Base-by-base conservation (phyloP, 164 flowering plant species). In the Malania oleifera region DNA sequence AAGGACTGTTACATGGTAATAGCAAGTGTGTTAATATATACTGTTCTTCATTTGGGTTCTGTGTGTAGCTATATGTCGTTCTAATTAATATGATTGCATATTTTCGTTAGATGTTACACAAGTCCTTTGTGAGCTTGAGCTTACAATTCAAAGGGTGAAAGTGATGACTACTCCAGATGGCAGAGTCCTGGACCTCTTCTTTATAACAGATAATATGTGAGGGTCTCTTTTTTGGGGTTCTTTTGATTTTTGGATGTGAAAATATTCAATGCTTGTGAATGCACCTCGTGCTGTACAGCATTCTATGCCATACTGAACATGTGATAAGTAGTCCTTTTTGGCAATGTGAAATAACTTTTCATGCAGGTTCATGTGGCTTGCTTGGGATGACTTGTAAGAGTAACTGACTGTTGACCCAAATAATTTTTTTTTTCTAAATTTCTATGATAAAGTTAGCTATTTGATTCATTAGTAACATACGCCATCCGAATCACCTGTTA, bases 111-210 rank as follows among this genome's bases (percentile, higher is more conserved):
- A 89, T 82, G 86, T 84, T 39, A 81, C 92, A 13, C 69, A 74
- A 44, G 77, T 78, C 25, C 84, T 89, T 20, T 68, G 71, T 49
- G 88, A 81, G 73, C 89, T 86, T 2, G 91, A 89, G 68, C 79
- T 89, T n/a, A 61, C 74, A 0, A 86, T 84, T 65, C 83, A 81
- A 57, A 78, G 80, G 67, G 89, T 89, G 10, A 89, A 89, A 73
- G 93, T 86, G 51, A 84, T 74, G 61, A 84, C 92, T 14, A 82
- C 88, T 5, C 96, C 96, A 0, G 96, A 89, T 70, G 91, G 84
- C 20, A 75, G 72, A 59, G 96, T 82, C 18, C 19, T 87, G 70
- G 91, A 87, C 70, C 73, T 87, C 26, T 83, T 87, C 75, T 83
- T 85, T 64, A 80, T 87, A 37, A 77, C 84, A 0, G 95, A 87